A percentile compares a stretch with the other conserved stretches of the same genome.
phyloP scores from a whole-genome alignment of 305 asterid species.

The Plantago lanceolata region DNA sequence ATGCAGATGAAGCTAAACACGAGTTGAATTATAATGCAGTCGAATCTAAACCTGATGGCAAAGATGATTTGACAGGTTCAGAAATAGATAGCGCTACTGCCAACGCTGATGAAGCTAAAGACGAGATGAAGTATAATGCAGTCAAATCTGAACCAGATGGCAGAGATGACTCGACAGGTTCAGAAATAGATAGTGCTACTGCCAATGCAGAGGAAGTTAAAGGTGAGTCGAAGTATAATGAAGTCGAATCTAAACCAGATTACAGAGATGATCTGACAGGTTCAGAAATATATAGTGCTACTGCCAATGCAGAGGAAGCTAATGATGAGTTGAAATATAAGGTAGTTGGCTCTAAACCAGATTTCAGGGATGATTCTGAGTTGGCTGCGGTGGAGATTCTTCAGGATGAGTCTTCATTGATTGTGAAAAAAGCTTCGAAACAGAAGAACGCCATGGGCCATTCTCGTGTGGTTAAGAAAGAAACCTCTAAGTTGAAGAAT shows the following conservation, averaged over 20 bases:
- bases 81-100: constrained; percentile 25
- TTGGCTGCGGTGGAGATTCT: constrained; percentile 30
- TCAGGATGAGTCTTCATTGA: constrained; percentile 26
- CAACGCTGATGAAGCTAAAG: constrained; percentile 30
- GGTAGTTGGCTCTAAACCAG: constrained; percentile 22
- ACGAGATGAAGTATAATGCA: constrained; percentile 26
- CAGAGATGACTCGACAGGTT: constrained; percentile 23
- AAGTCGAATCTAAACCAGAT: constrained; percentile 23
- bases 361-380: constrained; percentile 29
- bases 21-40: constrained; percentile 25
- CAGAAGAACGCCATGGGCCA: constrained; percentile 30
- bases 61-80: constrained; percentile 22
- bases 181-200: constrained; percentile 25
- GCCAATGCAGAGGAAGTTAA: constrained; percentile 29
- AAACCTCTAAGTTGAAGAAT: constrained; percentile 32
- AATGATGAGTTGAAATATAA: constrained; percentile 29
- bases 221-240: constrained; percentile 29
- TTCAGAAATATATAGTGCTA: constrained; percentile 24
- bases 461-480: constrained; percentile 30
- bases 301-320: constrained; percentile 29
- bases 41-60: constrained; percentile 27
- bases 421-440: constrained; percentile 30
- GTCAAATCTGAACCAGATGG: constrained; percentile 26
- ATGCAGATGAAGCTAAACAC: constrained; percentile 33
- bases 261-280: constrained; percentile 24